These are phyloP conservation scores for Plasmodium cynomolgi DNA, from an alignment of 169 alveolate species.

Conservation along the genomic window DNA sequence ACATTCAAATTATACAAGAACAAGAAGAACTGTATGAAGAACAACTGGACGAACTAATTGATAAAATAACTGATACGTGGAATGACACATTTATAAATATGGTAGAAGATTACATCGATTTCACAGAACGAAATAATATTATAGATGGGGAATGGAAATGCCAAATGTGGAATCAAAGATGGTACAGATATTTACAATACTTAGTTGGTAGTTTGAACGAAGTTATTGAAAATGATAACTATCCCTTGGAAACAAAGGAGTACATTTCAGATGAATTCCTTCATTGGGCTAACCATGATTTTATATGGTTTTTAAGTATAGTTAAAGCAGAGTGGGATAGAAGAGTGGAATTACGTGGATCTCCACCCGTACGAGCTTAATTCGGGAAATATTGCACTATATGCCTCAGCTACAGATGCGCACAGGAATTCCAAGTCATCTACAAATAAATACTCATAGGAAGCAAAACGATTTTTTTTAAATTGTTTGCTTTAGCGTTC, in stretches of 20 bases:
- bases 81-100: slow-evolving; percentile 20
- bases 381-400: not conserved
- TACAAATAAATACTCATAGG: not conserved
- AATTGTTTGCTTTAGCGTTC: not conserved
- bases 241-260: slow-evolving; percentile 4
- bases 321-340: slow-evolving; percentile 23
- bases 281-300: slow-evolving; percentile 8
- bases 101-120: slow-evolving; percentile 27
- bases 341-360: not conserved
- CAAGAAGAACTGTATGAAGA: not conserved
- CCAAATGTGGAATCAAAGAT: slow-evolving; percentile 38
- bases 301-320: slow-evolving; percentile 18
- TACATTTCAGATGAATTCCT: slow-evolving; percentile 20
- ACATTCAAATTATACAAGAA: not conserved
- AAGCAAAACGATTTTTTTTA: not conserved
- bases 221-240: slow-evolving; percentile 7
- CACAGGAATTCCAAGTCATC: not conserved
- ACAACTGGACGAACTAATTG: slow-evolving; percentile 6
- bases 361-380: not conserved
- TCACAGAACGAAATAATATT: slow-evolving; percentile 30
- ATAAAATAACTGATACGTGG: slow-evolving; percentile 13
- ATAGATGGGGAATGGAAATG: slow-evolving; percentile 30
- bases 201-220: slow-evolving; percentile 8
- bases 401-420: not conserved
- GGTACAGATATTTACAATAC: slow-evolving; percentile 8